Percentiles rank a stretch among this genome's conserved stretches.
These are phyloP conservation scores for Saturnispora halmiae DNA, from an alignment of 805 yeast genomes.

Conservation along the genomic window DNA sequence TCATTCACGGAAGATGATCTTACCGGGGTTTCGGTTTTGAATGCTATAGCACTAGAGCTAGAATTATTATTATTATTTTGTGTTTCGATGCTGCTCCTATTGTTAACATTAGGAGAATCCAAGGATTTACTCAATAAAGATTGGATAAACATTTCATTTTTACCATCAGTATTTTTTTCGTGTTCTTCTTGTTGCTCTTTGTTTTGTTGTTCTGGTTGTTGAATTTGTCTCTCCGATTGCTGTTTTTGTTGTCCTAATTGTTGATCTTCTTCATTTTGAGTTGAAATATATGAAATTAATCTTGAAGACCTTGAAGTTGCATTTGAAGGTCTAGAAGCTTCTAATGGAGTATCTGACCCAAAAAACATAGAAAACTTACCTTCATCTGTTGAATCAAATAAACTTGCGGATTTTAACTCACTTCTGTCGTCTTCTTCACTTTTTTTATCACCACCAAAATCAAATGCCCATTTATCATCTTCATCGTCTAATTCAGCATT, in stretches of 20 bases:
- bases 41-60: too few species aligned
- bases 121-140: slow-evolving; percentile 34
- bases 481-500: neutral
- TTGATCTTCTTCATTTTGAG: neutral
- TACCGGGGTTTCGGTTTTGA: too few species aligned
- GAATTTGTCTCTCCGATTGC: too few species aligned
- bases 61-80: too few species aligned
- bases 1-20: too few species aligned
- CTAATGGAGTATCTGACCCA: slow-evolving; percentile 18
- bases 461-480: slow-evolving; percentile 11
- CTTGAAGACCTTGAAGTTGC: slow-evolving; percentile 15
- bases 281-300: slow-evolving; percentile 15
- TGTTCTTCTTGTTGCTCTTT: neutral
- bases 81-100: too few species aligned
- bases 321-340: slow-evolving; percentile 28
- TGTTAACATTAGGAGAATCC: neutral
- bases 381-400: slow-evolving; percentile 13
- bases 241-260: too few species aligned
- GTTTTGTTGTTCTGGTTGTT: neutral
- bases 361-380: slow-evolving; percentile 25
- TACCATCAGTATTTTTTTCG: neutral
- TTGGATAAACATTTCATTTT: slow-evolving; percentile 37
- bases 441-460: slow-evolving; percentile 10
- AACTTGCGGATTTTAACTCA: neutral
- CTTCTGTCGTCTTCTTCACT: neutral